These are phyloP conservation scores for Metarhizium anisopliae DNA, from an alignment of 2,329 filamentous ascomycete species.

Conservation along the genomic window DNA sequence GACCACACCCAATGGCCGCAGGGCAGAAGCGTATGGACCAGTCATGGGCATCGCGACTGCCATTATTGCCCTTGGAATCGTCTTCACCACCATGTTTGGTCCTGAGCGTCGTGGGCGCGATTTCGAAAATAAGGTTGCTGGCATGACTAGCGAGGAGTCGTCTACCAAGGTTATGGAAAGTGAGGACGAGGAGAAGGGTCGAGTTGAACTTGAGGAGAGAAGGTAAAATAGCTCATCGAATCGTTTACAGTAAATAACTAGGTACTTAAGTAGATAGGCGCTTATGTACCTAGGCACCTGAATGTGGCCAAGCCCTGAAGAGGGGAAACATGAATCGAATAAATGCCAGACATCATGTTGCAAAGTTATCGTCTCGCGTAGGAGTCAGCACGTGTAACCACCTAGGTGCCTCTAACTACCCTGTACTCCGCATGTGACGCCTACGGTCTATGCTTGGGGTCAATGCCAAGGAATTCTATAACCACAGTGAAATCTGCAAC, in stretches of 20 bases:
- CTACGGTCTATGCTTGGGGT: too few species aligned
- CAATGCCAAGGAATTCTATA: too few species aligned
- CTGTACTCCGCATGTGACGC: too few species aligned
- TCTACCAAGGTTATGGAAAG: conserved; percentile 20
- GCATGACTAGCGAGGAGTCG: conserved; percentile 17
- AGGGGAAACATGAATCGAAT: too few species aligned
- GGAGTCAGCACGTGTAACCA: too few species aligned
- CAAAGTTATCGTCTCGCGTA: too few species aligned
- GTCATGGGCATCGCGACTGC: conserved; percentile 69
- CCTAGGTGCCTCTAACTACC: too few species aligned
- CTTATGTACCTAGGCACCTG: neutral
- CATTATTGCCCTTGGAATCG: conserved; percentile 65
- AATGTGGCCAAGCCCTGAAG: too few species aligned
- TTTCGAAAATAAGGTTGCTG: conserved; percentile 51
- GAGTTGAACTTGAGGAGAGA: conserved; percentile 7
- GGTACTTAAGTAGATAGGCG: too few species aligned
- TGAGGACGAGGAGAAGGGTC: conserved; percentile 22
- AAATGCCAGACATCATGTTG: too few species aligned
- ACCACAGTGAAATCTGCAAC: too few species aligned
- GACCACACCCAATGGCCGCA: conserved; percentile 41
- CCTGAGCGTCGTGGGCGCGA: conserved; percentile 64
- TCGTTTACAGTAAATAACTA: neutral
- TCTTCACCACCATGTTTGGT: conserved; percentile 57
- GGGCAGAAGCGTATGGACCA: conserved; percentile 62
- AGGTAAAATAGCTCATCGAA: neutral